A percentile compares a stretch with the other conserved stretches of the same genome.
Conservation (phyloP, 805 yeast species). For the Metschnikowia vanudenii region DNA sequence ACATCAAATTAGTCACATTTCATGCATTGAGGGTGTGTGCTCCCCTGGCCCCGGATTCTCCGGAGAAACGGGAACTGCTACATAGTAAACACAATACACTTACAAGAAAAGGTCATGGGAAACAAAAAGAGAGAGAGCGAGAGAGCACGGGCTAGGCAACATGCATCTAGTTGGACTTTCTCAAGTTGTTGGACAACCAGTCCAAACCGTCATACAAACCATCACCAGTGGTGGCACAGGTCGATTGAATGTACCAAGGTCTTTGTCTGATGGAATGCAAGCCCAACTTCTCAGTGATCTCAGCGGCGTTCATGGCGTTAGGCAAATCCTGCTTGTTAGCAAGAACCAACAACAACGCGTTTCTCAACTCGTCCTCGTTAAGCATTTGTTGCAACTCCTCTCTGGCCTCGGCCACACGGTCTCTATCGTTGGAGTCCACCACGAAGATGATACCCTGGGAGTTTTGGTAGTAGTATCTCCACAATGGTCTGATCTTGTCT, state of each 20-base stretch:
- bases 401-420: constrained; percentile 96
- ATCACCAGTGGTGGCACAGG: constrained; percentile 99
- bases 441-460: constrained; percentile 98
- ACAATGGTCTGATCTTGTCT: constrained; percentile 96
- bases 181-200: constrained; percentile 27
- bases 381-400: constrained; percentile 98
- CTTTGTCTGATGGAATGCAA: constrained; percentile 97
- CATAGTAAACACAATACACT: constrained; percentile 14
- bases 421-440: constrained; percentile 97
- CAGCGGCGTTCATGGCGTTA: constrained; percentile 98
- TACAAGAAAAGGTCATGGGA: neutral
- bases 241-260: constrained; percentile 99
- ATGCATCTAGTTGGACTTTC: constrained; percentile 18
- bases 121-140: neutral
- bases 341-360: constrained; percentile 90
- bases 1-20: constrained; percentile 7
- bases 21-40: constrained; percentile 9
- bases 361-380: constrained; percentile 97
- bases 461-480: constrained; percentile 99
- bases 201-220: constrained; percentile 50
- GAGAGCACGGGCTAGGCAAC: constrained; percentile 1
- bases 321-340: constrained; percentile 99
- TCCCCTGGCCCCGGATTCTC: constrained; percentile 1
- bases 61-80: constrained; percentile 5
- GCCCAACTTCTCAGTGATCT: constrained; percentile 94